Conservation (phyloP, 225 moss, liverwort and hornwort species). For the Bryum argenteum region DNA sequence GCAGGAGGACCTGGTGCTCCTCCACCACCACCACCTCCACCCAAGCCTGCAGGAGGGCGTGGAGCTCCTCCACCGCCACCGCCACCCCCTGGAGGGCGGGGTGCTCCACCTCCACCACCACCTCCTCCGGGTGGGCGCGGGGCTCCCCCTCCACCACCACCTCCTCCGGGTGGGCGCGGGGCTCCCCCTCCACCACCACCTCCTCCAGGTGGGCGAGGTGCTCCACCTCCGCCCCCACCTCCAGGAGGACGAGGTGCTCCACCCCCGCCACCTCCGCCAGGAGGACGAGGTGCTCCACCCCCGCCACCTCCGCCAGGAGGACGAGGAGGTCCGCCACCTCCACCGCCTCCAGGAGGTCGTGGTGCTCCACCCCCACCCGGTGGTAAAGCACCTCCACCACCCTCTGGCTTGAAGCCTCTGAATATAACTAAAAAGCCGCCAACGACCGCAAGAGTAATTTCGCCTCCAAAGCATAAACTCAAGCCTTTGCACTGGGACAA, state of each 20-base stretch:
- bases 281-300: slow-evolving; percentile 39
- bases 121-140: slow-evolving; percentile 30
- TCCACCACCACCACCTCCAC: slow-evolving; percentile 26
- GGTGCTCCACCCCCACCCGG: slow-evolving; percentile 46
- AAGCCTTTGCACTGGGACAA: slow-evolving; percentile 98
- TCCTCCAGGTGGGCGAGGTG: background rate
- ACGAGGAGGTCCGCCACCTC: slow-evolving; percentile 33
- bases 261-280: slow-evolving; percentile 33
- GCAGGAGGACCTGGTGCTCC: slow-evolving; percentile 26
- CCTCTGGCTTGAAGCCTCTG: slow-evolving; percentile 53
- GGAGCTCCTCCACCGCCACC: slow-evolving; percentile 35
- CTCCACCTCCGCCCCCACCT: slow-evolving; percentile 18
- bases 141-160: slow-evolving; percentile 43
- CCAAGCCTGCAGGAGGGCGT: background rate
- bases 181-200: slow-evolving; percentile 13
- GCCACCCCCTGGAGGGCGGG: slow-evolving; percentile 23
- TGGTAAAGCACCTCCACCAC: slow-evolving; percentile 38
- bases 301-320: slow-evolving; percentile 36
- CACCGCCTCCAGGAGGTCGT: slow-evolving; percentile 41
- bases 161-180: background rate
- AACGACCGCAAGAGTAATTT: slow-evolving; percentile 30
- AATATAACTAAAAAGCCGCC: slow-evolving; percentile 42
- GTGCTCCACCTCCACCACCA: slow-evolving; percentile 25
- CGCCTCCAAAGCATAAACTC: slow-evolving; percentile 63
- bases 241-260: slow-evolving; percentile 25